These are phyloP conservation scores for Lepidium didymum DNA, from an alignment of 345 rosid genomes.

Conservation along the genomic window DNA sequence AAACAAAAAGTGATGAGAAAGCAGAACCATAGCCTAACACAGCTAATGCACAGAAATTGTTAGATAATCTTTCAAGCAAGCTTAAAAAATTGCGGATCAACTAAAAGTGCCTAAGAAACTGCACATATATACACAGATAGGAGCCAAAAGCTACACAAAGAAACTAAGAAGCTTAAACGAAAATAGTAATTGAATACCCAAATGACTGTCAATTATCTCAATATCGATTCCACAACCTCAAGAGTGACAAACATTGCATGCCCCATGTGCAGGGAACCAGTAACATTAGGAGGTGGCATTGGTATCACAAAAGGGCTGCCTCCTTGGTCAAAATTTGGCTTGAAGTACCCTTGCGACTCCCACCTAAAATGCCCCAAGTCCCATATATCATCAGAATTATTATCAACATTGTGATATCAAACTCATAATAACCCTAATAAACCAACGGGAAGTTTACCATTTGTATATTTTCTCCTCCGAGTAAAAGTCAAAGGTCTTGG, in stretches of 20 bases:
- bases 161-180: conserved; percentile 7
- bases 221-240: conserved; percentile 53
- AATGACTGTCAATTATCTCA: conserved; percentile 21
- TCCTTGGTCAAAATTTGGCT: conserved; percentile 59
- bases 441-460: conserved; percentile 44
- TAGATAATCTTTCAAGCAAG: neutral
- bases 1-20: conserved; percentile 6
- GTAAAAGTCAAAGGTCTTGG: conserved; percentile 81
- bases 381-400: neutral
- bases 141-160: conserved; percentile 1
- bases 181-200: conserved; percentile 18
- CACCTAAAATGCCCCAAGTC: conserved; percentile 50
- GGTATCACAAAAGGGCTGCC: conserved; percentile 80
- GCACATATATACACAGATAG: neutral
- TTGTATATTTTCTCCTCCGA: conserved; percentile 85
- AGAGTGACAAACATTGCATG: conserved; percentile 99
- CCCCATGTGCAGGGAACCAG: conserved; percentile 97
- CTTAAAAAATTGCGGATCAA: neutral
- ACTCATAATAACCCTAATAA: neutral
- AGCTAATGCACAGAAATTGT: neutral
- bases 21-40: neutral
- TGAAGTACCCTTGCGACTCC: conserved; percentile 94
- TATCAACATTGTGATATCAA: neutral
- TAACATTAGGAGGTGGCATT: conserved; percentile 98
- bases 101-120: neutral